Evolutionary conservation across 345 rosid species (phyloP).

Genomic region (Turnera subulata): DNA sequence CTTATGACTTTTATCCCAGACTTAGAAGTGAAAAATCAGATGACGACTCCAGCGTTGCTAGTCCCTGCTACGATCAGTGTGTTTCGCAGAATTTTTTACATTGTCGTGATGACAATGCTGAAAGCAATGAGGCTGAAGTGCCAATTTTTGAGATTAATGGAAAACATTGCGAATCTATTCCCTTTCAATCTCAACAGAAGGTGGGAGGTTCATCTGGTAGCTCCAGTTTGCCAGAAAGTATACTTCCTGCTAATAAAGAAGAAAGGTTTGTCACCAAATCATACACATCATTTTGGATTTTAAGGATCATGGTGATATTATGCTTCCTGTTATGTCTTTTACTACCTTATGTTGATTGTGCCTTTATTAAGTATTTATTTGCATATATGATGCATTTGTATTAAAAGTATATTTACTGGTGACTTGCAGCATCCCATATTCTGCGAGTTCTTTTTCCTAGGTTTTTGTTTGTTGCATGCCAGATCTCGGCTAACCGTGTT

Average conservation of each 20-base stretch:
- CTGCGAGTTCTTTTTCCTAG: no score
- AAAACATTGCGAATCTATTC: conserved; percentile 35
- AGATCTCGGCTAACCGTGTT: no score
- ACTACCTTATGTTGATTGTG: no score
- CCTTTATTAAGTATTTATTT: no score
- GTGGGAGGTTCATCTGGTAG: conserved; percentile 33
- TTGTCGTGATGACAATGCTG: conserved; percentile 31
- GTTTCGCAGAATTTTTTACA: conserved; percentile 36
- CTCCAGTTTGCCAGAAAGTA: conserved; percentile 33
- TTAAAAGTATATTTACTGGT: no score
- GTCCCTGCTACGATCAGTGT: conserved; percentile 42
- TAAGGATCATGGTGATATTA: not conserved
- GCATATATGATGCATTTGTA: no score
- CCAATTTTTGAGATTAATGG: conserved; percentile 36
- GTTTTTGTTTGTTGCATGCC: no score
- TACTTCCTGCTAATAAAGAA: conserved; percentile 30
- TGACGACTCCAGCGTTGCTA: conserved; percentile 60
- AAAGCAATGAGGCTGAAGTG: conserved; percentile 37
- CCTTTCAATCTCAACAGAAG: conserved; percentile 34
- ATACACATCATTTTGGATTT: conserved; percentile 4
- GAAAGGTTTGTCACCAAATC: conserved; percentile 53
- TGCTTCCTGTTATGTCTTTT: not conserved
- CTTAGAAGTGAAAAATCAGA: conserved; percentile 50
- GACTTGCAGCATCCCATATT: no score
- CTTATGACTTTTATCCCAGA: conserved; percentile 30